These are phyloP conservation scores for Yamadazyma phyllophila DNA, from an alignment of 805 yeast genomes.

Conservation along the genomic window DNA sequence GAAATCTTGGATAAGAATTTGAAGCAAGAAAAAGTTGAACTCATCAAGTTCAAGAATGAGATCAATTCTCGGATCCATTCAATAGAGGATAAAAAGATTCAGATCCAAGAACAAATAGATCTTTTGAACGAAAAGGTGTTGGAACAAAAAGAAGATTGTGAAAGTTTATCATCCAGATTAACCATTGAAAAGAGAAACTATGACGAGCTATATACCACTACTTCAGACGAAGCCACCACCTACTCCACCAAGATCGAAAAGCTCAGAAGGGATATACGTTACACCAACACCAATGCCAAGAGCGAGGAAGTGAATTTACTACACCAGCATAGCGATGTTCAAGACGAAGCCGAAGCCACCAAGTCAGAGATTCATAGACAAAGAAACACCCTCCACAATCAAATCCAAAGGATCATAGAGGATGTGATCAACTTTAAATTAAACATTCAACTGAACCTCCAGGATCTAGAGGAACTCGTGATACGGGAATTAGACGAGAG, in stretches of 20 bases:
- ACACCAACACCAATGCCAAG: slow-evolving; percentile 46
- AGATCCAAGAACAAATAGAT: slow-evolving; percentile 58
- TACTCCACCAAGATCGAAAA: slow-evolving; percentile 66
- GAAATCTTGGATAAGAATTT: slow-evolving; percentile 43
- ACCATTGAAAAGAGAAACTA: slow-evolving; percentile 50
- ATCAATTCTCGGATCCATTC: slow-evolving; percentile 46
- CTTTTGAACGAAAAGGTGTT: slow-evolving; percentile 51
- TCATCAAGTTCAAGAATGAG: slow-evolving; percentile 27
- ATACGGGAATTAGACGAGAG: slow-evolving; percentile 20
- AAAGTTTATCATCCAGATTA: slow-evolving; percentile 55
- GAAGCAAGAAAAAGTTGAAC: slow-evolving; percentile 44
- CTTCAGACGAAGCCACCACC: slow-evolving; percentile 50
- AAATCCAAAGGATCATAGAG: slow-evolving; percentile 58
- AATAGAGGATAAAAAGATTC: slow-evolving; percentile 56
- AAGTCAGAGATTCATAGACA: slow-evolving; percentile 45
- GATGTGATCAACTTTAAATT: slow-evolving; percentile 62
- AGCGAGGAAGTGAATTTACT: slow-evolving; percentile 50
- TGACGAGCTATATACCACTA: slow-evolving; percentile 54
- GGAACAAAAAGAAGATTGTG: slow-evolving; percentile 57
- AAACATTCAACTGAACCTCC: slow-evolving; percentile 62
- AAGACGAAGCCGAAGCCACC: slow-evolving; percentile 52
- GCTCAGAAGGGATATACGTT: slow-evolving; percentile 55
- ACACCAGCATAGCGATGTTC: slow-evolving; percentile 46
- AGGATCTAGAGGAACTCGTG: slow-evolving; percentile 52
- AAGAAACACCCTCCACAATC: slow-evolving; percentile 48